Base-by-base conservation (phyloP, 306 rosid species). In the Gastrolobium bilobum region DNA sequence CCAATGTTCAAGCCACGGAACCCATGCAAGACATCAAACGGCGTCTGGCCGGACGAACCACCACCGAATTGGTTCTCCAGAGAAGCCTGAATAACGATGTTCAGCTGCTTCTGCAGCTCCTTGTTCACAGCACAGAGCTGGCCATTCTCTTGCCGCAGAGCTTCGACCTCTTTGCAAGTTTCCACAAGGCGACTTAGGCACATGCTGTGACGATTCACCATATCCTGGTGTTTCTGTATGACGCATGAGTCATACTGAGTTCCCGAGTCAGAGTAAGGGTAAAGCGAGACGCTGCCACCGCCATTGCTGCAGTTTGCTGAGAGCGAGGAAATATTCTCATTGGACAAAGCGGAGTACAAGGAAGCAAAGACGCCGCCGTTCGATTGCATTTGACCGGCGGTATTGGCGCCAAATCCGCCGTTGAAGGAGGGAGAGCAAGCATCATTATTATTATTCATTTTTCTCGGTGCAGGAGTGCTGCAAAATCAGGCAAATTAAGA, bases 151-250 rank as follows among this genome's bases (percentile, higher is more conserved):
- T 67, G 87, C 10, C 86, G 85, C 77, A 94, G 97, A 77, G 88
- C 82, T 40, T 90, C 91, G 3, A 90, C 91, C 81, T 94, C 97
- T 67, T 83, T 89, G 52, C 88, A 81, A 47, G 86, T 84, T 47
- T 87, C 94, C 13, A 87, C 91, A 29, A 94, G 92, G 42, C 86
- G 94, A 76, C 68, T 81, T 68, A 94, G 93, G 75, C 89, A 90
- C 88, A 92, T 89, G 65, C 85, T 91, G 30, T 89, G 93, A 8
- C 97, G 92, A 82, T 94, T 94, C 71, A 94, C 90, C 95, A 92
- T 87, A 51, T 94, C 98, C 80, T 94, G 98, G 78, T 89, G 97
- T 42, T 89, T 91, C 79, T 92, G 94, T 13, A 91, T 76, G 4
- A 79, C 78, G 63, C 84, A 73, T 6, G 94, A 83, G 81, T 82